Evolutionary conservation across 169 alveolate species (phyloP).

Genomic region (Plasmodium knowlesi): DNA sequence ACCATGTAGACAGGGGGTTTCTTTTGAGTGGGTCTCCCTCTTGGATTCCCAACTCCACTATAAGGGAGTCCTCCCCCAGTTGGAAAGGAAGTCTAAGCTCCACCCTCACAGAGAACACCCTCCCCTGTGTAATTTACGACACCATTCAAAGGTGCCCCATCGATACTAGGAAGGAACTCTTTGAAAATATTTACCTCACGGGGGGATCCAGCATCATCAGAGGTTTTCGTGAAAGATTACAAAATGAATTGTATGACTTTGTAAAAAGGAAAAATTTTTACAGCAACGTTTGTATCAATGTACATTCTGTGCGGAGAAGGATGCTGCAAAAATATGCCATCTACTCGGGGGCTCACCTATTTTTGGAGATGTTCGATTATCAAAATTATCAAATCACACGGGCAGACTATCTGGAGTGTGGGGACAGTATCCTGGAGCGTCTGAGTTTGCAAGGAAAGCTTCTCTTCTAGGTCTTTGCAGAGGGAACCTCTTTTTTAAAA

Average conservation of each 20-base stretch:
- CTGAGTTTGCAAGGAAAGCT: conserved; percentile 64
- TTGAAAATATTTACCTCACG: conserved; percentile 40
- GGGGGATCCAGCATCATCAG: conserved; percentile 71
- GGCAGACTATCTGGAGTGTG: conserved; percentile 51
- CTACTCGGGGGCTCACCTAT: conserved; percentile 60
- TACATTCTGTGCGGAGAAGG: conserved; percentile 34
- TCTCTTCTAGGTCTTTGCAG: no score
- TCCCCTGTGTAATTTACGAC: conserved; percentile 41
- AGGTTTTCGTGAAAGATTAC: conserved; percentile 65
- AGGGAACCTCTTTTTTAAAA: conserved; percentile 12
- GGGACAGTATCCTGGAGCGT: conserved; percentile 40
- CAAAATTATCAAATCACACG: conserved; percentile 29
- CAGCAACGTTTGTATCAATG: conserved; percentile 19
- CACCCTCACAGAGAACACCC: conserved; percentile 15
- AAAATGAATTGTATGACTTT: conserved; percentile 57
- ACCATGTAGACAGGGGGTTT: neutral
- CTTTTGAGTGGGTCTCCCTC: neutral
- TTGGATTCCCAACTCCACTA: neutral
- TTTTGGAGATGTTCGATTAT: conserved; percentile 60
- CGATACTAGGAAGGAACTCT: conserved; percentile 44
- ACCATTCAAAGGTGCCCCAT: conserved; percentile 72
- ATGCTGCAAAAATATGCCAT: conserved; percentile 56
- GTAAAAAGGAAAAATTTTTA: conserved; percentile 35
- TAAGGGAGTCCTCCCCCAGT: neutral
- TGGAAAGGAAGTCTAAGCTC: conserved; percentile 3